A percentile compares a stretch with the other conserved stretches of the same genome.
Evolutionary conservation across 179 eudicot species (phyloP).

Genomic region (Silene coronaria): DNA sequence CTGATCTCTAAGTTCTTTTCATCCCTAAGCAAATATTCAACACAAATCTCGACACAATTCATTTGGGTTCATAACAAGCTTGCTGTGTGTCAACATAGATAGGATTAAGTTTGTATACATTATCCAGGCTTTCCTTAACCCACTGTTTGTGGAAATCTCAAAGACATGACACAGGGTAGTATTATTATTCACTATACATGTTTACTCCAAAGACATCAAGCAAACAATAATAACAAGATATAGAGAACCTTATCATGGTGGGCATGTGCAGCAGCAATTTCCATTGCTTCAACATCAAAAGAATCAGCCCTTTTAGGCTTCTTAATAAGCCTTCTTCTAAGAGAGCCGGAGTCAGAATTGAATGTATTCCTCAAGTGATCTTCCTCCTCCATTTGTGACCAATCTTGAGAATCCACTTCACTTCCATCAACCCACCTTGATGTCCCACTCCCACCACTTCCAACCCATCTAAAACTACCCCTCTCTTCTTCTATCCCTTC

Average conservation of each 20-base stretch:
- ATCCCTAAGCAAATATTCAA: too few relatives aligned
- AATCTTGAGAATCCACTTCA: slow-evolving; percentile 71
- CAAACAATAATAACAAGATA: too few relatives aligned
- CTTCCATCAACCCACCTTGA: slow-evolving; percentile 89
- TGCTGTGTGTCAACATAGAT: too few relatives aligned
- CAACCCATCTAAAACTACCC: slow-evolving; percentile 34
- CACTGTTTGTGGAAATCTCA: too few relatives aligned
- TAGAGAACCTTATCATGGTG: slow-evolving; percentile 74
- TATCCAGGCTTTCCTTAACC: too few relatives aligned
- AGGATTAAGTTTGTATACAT: too few relatives aligned
- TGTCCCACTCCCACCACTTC: slow-evolving; percentile 47
- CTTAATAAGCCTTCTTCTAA: slow-evolving; percentile 71
- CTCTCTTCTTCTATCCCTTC: slow-evolving; percentile 55
- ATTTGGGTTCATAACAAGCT: too few relatives aligned
- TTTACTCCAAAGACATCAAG: too few relatives aligned
- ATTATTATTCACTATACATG: too few relatives aligned
- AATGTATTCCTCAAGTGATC: slow-evolving; percentile 29
- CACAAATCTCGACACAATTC: too few relatives aligned
- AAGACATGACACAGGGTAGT: too few relatives aligned
- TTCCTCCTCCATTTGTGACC: slow-evolving; percentile 41
- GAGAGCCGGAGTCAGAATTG: slow-evolving; percentile 20
- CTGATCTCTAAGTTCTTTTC: too few relatives aligned
- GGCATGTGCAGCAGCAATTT: slow-evolving; percentile 56
- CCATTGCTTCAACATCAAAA: slow-evolving; percentile 93
- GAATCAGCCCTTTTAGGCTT: slow-evolving; percentile 81